These are phyloP conservation scores for Ophiostoma triangulosporum DNA, from an alignment of 2,329 filamentous ascomycete species.

Conservation along the genomic window DNA sequence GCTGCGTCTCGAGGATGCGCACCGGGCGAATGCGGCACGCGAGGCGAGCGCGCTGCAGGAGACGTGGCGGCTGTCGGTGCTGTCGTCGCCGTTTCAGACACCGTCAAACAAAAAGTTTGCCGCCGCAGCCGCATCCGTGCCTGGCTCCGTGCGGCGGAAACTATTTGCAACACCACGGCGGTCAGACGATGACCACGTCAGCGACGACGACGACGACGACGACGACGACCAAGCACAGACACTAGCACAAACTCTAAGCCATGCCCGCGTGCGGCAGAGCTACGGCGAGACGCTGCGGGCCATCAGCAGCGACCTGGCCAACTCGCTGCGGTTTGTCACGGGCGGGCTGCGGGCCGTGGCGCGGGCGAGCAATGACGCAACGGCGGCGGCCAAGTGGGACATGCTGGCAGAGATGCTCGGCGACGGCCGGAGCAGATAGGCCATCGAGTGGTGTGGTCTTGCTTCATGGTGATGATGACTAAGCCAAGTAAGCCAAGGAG, in stretches of 20 bases:
- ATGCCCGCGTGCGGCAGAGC: slow-evolving; percentile 21
- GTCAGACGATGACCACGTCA: slow-evolving; percentile 3
- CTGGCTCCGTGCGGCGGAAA: slow-evolving; percentile 5
- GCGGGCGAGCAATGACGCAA: slow-evolving; percentile 52
- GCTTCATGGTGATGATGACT: too few species aligned
- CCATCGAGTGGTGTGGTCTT: too few species aligned
- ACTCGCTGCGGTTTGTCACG: slow-evolving; percentile 54
- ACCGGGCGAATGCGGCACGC: slow-evolving; percentile 26
- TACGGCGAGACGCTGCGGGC: slow-evolving; percentile 40
- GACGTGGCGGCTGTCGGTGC: slow-evolving; percentile 24
- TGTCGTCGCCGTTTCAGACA: slow-evolving; percentile 19
- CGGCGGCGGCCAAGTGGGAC: slow-evolving; percentile 53
- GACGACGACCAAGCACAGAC: too few species aligned
- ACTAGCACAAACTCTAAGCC: too few species aligned
- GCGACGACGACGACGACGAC: slow-evolving; percentile 19
- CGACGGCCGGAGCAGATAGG: slow-evolving; percentile 17
- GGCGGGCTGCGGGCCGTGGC: slow-evolving; percentile 63
- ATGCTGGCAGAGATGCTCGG: slow-evolving; percentile 70
- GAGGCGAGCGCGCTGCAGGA: slow-evolving; percentile 26
- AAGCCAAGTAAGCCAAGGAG: too few species aligned
- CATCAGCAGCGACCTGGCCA: slow-evolving; percentile 50
- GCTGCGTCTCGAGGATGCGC: slow-evolving; percentile 52
- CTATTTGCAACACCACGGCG: background rate
- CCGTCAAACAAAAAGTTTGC: slow-evolving; percentile 7
- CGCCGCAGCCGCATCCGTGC: slow-evolving; percentile 8